Evolutionary conservation across 179 eudicot species (phyloP).

Genomic region (Drosera spatulata): DNA sequence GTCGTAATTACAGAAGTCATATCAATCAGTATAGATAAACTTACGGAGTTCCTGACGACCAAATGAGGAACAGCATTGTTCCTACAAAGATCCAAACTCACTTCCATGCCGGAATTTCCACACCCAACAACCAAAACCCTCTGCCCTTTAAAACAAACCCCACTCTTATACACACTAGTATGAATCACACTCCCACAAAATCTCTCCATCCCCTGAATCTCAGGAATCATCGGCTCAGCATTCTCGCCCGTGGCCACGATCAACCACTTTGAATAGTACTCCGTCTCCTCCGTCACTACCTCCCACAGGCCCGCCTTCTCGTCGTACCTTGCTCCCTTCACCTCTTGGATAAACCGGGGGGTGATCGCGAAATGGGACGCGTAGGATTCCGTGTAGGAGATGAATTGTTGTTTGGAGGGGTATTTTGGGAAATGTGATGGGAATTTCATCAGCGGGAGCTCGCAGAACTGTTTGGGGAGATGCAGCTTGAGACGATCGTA

Average conservation of each 20-base stretch:
- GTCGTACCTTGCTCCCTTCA: slow-evolving; percentile 37
- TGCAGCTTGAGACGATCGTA: slow-evolving; percentile 85
- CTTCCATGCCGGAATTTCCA: slow-evolving; percentile 98
- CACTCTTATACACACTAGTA: slow-evolving; percentile 60
- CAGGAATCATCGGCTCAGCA: slow-evolving; percentile 72
- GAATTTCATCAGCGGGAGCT: slow-evolving; percentile 61
- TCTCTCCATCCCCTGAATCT: slow-evolving; percentile 51
- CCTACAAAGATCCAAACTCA: slow-evolving; percentile 67
- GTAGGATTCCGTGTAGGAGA: slow-evolving; percentile 62
- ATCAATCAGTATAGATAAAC: slow-evolving; percentile 6
- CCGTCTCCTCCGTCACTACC: slow-evolving; percentile 29
- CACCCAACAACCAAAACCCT: slow-evolving; percentile 85
- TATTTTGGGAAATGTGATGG: slow-evolving; percentile 65
- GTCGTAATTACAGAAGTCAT: too few species aligned
- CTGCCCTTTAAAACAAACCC: slow-evolving; percentile 32
- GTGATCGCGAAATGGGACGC: slow-evolving; percentile 44
- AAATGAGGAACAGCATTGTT: slow-evolving; percentile 60
- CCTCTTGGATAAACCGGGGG: slow-evolving; percentile 51
- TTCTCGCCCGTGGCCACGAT: slow-evolving; percentile 88
- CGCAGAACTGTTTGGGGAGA: slow-evolving; percentile 73
- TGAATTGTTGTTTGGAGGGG: slow-evolving; percentile 65
- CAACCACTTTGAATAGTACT: slow-evolving; percentile 52
- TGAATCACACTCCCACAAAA: slow-evolving; percentile 57
- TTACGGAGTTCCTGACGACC: slow-evolving; percentile 79
- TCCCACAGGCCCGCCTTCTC: slow-evolving; percentile 26